Percentiles rank a stretch among this genome's conserved stretches.
These are phyloP conservation scores for Candida albicans DNA, from an alignment of 1,139 yeast genomes.

Conservation along the genomic window DNA sequence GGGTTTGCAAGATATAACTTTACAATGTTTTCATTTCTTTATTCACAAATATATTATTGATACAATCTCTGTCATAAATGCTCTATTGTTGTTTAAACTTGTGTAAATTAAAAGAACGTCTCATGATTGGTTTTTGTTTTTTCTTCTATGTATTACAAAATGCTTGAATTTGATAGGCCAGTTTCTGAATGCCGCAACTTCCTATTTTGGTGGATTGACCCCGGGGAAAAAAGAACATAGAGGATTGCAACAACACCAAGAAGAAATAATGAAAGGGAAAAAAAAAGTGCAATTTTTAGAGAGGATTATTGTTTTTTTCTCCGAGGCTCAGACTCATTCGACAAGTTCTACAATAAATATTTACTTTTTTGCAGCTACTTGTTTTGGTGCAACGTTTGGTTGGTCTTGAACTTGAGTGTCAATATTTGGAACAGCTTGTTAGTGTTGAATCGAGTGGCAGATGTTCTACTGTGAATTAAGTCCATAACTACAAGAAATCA, in stretches of 20 bases:
- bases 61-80: neutral
- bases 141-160: conserved; percentile 6
- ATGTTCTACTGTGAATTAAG: too few relatives aligned
- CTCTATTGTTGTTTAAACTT: neutral
- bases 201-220: neutral
- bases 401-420: too few relatives aligned
- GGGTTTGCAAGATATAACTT: too few relatives aligned
- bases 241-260: too few relatives aligned
- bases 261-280: too few relatives aligned
- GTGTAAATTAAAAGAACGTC: neutral
- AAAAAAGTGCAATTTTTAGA: neutral
- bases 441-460: too few relatives aligned
- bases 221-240: conserved; percentile 1
- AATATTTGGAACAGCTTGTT: too few relatives aligned
- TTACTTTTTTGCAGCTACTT: neutral
- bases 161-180: conserved; percentile 9
- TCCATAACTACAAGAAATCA: too few relatives aligned
- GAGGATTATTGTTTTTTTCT: neutral
- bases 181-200: conserved; percentile 3
- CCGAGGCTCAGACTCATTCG: neutral
- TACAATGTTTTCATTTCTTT: too few relatives aligned
- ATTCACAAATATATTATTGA: too few relatives aligned
- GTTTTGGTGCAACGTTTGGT: too few relatives aligned
- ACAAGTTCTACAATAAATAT: too few relatives aligned
- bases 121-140: conserved; percentile 4